Conservation (phyloP, 225 moss, liverwort and hornwort species). For the Marchantia paleacea region DNA sequence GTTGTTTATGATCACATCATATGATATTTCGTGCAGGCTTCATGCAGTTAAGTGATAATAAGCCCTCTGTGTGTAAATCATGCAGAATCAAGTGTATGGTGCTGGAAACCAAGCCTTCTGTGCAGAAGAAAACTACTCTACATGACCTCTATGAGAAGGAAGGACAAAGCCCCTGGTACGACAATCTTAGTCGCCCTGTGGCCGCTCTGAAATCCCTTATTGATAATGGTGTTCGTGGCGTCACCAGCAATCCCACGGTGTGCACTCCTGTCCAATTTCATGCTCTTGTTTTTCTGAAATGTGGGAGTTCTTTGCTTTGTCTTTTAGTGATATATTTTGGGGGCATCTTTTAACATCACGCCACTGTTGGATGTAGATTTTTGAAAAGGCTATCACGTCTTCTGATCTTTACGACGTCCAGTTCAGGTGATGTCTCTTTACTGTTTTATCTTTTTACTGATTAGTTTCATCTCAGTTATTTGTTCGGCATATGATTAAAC, state of each 20-base stretch:
- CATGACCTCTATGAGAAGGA: conserved; percentile 84
- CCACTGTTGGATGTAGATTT: conserved; percentile 50
- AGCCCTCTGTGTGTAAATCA: too few relatives aligned
- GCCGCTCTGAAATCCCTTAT: conserved; percentile 75
- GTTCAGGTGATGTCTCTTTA: conserved; percentile 52
- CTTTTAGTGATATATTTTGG: too few relatives aligned
- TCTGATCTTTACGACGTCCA: conserved; percentile 74
- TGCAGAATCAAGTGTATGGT: conserved; percentile 41
- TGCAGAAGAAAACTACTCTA: conserved; percentile 70
- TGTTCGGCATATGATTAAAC: too few relatives aligned
- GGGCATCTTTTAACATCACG: neutral
- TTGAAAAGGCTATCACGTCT: conserved; percentile 85
- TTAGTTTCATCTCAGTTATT: neutral
- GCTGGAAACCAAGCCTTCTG: conserved; percentile 32
- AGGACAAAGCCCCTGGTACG: conserved; percentile 93
- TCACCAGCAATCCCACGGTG: conserved; percentile 97
- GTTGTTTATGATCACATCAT: neutral
- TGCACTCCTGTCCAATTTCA: neutral
- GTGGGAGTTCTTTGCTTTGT: neutral
- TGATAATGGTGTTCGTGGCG: conserved; percentile 84
- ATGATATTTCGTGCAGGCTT: neutral
- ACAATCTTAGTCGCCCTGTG: conserved; percentile 77
- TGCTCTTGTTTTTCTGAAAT: neutral
- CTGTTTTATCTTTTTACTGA: neutral
- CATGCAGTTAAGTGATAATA: neutral